Percentiles rank a stretch among this genome's conserved stretches.
phyloP scores from a whole-genome alignment of 2,329 filamentous ascomycete genomes.

The Cladophialophora immunda region DNA sequence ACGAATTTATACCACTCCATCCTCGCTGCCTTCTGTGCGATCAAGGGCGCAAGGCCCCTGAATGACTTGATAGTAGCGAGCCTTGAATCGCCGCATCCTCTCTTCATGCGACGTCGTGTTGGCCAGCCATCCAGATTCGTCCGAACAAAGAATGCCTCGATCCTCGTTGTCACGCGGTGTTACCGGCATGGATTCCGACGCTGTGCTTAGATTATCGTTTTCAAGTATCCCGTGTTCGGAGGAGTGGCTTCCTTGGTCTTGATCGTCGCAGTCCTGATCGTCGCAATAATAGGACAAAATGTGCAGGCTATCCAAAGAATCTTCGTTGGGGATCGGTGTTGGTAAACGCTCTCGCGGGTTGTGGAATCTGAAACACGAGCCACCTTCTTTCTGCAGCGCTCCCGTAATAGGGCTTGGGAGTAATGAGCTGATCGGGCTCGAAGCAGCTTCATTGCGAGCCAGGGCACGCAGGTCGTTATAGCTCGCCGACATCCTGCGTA shows the following conservation, averaged over 20 bases:
- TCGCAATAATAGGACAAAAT: slow-evolving; percentile 38
- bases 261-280: slow-evolving; percentile 6
- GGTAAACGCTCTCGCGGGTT: slow-evolving; percentile 6
- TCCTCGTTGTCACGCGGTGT: slow-evolving; percentile 26
- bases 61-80: slow-evolving; percentile 35
- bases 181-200: slow-evolving; percentile 27
- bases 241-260: background rate
- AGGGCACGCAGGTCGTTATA: slow-evolving; percentile 32
- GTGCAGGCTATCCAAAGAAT: slow-evolving; percentile 32
- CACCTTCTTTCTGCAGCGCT: background rate
- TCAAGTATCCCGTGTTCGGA: slow-evolving; percentile 8
- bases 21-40: slow-evolving; percentile 12
- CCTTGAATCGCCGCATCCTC: slow-evolving; percentile 31
- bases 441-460: slow-evolving; percentile 17
- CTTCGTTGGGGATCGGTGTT: slow-evolving; percentile 20
- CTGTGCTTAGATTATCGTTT: slow-evolving; percentile 26
- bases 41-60: slow-evolving; percentile 25
- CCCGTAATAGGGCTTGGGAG: slow-evolving; percentile 33
- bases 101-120: slow-evolving; percentile 34
- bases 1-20: slow-evolving; percentile 29
- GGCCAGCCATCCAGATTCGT: slow-evolving; percentile 37
- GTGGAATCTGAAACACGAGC: slow-evolving; percentile 23
- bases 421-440: slow-evolving; percentile 21
- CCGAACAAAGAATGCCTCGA: slow-evolving; percentile 18
- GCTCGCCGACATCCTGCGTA: slow-evolving; percentile 33